phyloP scores from a whole-genome alignment of 1,284 basidiomycete species.

The Sanghuangporus weigelae region DNA sequence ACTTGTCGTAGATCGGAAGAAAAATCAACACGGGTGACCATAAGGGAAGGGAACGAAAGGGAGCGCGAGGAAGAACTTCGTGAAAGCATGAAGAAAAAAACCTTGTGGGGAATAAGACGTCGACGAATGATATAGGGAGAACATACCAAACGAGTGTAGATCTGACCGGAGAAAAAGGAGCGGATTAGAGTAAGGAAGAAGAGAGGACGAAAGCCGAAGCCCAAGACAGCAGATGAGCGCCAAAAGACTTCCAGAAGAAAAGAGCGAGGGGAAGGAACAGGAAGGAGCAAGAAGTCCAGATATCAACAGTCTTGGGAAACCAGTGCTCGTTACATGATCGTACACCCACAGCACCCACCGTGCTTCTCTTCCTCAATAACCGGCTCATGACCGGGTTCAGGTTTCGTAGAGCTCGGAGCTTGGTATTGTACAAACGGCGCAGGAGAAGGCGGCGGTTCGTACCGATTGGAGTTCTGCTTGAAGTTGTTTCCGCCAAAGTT shows the following conservation, averaged over 20 bases:
- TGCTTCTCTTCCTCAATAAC: conserved; percentile 7
- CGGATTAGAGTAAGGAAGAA: not conserved
- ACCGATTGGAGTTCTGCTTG: conserved; percentile 16
- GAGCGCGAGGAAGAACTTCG: not conserved
- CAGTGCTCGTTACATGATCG: conserved; percentile 16
- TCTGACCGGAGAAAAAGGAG: not conserved
- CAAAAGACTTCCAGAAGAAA: not conserved
- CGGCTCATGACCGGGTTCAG: not conserved
- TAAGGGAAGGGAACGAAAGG: not conserved
- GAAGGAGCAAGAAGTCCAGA: not conserved
- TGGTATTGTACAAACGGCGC: conserved; percentile 56
- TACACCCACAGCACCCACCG: conserved; percentile 16
- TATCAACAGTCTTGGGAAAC: not conserved
- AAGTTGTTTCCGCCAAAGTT: conserved; percentile 8
- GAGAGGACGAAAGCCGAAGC: not conserved
- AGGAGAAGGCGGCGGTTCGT: conserved; percentile 40
- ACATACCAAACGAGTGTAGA: conserved; percentile 10
- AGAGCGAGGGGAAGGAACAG: not conserved
- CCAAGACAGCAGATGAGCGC: not conserved
- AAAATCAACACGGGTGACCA: conserved; percentile 3
- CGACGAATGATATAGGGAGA: not conserved
- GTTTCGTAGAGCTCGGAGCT: conserved; percentile 6
- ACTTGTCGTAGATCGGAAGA: not conserved
- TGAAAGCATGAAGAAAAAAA: not conserved
- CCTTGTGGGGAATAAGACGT: not conserved